Conservation (phyloP, 495 filamentous ascomycete genomes). For the Aspergillus mulundensis region DNA sequence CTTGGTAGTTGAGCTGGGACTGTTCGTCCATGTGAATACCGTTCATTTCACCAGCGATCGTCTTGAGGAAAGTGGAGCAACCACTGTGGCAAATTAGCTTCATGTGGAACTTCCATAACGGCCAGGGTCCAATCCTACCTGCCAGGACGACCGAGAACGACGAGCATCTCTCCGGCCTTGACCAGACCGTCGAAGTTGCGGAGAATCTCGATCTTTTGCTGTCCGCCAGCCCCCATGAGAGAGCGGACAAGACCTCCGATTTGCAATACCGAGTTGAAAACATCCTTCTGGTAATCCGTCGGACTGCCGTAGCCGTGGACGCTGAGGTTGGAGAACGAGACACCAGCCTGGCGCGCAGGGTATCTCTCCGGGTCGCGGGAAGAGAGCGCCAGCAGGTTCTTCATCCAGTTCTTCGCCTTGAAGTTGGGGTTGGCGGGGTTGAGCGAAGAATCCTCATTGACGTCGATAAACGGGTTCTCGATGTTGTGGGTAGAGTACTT, state of each 20-base stretch:
- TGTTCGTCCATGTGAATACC: slow-evolving; percentile 60
- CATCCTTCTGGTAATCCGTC: slow-evolving; percentile 81
- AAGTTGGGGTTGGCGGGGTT: slow-evolving; percentile 47
- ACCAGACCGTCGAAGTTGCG: slow-evolving; percentile 69
- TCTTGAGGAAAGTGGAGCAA: slow-evolving; percentile 71
- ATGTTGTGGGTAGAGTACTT: slow-evolving; percentile 29
- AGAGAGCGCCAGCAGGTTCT: slow-evolving; percentile 45
- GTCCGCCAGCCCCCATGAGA: slow-evolving; percentile 42
- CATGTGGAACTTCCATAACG: neutral
- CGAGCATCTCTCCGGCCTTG: slow-evolving; percentile 72
- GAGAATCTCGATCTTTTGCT: slow-evolving; percentile 65
- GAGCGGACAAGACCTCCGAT: slow-evolving; percentile 41
- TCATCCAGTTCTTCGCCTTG: slow-evolving; percentile 48
- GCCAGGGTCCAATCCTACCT: slow-evolving; percentile 18
- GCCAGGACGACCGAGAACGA: slow-evolving; percentile 74
- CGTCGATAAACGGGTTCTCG: slow-evolving; percentile 44
- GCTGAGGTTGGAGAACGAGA: slow-evolving; percentile 58
- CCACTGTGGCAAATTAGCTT: slow-evolving; percentile 38
- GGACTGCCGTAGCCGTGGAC: slow-evolving; percentile 73
- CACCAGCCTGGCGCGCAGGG: slow-evolving; percentile 40
- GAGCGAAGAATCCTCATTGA: slow-evolving; percentile 38
- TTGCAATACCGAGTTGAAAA: slow-evolving; percentile 63
- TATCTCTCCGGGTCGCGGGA: slow-evolving; percentile 47
- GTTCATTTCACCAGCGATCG: slow-evolving; percentile 65
- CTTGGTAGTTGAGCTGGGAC: slow-evolving; percentile 68